A percentile compares a stretch with the other conserved stretches of the same genome.
Evolutionary conservation across 371 early-diverging fungal species (phyloP).

Genomic region (Thermomucor indicae-seudaticae): DNA sequence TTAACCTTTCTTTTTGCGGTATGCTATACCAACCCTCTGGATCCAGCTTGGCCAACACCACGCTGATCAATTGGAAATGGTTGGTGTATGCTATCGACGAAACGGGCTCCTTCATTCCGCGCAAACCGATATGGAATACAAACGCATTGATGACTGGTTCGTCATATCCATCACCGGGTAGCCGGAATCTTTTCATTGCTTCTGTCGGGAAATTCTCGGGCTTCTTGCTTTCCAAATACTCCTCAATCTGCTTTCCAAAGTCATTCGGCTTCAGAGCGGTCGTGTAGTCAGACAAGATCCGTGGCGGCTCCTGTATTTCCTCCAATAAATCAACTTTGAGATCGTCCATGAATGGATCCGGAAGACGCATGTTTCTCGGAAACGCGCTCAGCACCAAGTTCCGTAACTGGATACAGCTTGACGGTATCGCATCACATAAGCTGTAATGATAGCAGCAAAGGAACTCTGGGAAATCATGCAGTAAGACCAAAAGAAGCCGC

Average conservation of each 20-base stretch:
- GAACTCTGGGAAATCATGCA: constrained; percentile 98
- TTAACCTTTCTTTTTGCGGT: not conserved
- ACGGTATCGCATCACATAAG: constrained; percentile 91
- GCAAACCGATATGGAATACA: constrained; percentile 84
- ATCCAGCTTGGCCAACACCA: constrained; percentile 71
- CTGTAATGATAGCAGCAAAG: constrained; percentile 90
- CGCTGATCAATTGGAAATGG: constrained; percentile 64
- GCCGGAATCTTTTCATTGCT: constrained; percentile 42
- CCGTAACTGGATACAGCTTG: constrained; percentile 91
- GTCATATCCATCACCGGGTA: constrained; percentile 50
- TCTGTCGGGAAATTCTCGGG: constrained; percentile 62
- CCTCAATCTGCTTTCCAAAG: constrained; percentile 73
- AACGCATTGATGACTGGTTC: constrained; percentile 79
- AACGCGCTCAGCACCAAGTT: constrained; percentile 95
- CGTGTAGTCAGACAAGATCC: constrained; percentile 81
- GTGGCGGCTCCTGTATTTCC: constrained; percentile 82
- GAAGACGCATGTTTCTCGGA: constrained; percentile 93
- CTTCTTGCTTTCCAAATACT: constrained; percentile 59
- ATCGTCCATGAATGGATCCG: constrained; percentile 95
- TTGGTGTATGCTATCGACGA: too few relatives aligned
- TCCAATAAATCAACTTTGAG: constrained; percentile 89
- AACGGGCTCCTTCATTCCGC: constrained; percentile 67
- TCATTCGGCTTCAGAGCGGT: constrained; percentile 48
- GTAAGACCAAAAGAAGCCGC: constrained; percentile 86
- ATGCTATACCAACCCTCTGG: constrained; percentile 60